These are phyloP conservation scores for Isatis lusitanica DNA, from an alignment of 441 rosid genomes.

Conservation along the genomic window DNA sequence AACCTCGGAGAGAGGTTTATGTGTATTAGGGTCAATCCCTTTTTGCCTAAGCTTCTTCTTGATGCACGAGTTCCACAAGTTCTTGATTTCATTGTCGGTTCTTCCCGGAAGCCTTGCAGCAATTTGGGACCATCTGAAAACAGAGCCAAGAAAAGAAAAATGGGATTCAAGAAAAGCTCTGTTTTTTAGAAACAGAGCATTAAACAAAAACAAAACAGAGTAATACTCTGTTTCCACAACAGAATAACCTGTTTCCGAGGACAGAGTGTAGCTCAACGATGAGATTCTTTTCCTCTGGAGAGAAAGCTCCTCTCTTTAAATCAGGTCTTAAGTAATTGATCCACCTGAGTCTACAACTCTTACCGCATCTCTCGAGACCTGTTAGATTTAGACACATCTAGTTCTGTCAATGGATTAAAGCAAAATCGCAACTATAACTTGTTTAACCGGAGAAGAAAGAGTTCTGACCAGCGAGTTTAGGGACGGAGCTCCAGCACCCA, in stretches of 20 bases:
- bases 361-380: slow-evolving; percentile 88
- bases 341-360: slow-evolving; percentile 90
- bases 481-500: slow-evolving; percentile 70
- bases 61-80: slow-evolving; percentile 57
- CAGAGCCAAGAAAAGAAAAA: background rate
- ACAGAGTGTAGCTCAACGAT: slow-evolving; percentile 75
- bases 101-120: slow-evolving; percentile 47
- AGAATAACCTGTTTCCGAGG: slow-evolving; percentile 66
- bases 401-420: background rate
- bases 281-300: slow-evolving; percentile 70
- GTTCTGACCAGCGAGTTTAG: slow-evolving; percentile 51
- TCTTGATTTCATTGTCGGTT: slow-evolving; percentile 65
- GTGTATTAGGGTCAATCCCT: slow-evolving; percentile 58
- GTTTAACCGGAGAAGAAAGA: background rate
- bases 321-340: slow-evolving; percentile 90
- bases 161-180: background rate
- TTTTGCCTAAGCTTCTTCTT: slow-evolving; percentile 43
- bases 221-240: background rate
- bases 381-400: background rate
- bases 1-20: slow-evolving; percentile 50
- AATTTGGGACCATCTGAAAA: slow-evolving; percentile 57
- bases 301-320: slow-evolving; percentile 84
- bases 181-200: background rate
- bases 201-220: background rate
- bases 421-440: background rate